Evolutionary conservation across 2,329 filamentous ascomycete genomes (phyloP).

Genomic region (Ceratocystis harringtonii): DNA sequence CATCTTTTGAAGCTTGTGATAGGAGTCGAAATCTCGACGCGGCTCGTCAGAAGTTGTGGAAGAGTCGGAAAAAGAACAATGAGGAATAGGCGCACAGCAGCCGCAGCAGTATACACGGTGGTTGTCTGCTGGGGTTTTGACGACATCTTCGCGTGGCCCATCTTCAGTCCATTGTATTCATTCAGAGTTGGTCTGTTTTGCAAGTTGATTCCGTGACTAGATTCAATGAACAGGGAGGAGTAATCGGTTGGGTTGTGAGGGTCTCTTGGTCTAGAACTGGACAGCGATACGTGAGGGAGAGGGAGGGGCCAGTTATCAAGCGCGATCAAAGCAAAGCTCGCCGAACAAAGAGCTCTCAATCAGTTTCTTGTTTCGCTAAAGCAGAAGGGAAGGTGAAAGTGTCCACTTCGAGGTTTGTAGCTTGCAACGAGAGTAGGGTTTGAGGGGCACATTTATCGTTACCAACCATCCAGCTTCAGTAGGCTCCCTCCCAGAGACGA

Average conservation of each 20-base stretch:
- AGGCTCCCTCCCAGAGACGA: neutral
- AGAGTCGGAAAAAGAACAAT: constrained; percentile 70
- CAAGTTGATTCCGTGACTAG: neutral
- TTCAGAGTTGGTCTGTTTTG: neutral
- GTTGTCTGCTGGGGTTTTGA: constrained; percentile 15
- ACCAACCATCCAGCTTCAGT: neutral
- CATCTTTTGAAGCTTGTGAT: constrained; percentile 96
- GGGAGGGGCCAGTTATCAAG: neutral
- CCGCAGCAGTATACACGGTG: constrained; percentile 56
- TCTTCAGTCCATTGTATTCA: constrained; percentile 16
- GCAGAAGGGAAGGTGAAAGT: constrained; percentile 6
- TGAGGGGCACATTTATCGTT: neutral
- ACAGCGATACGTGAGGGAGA: neutral
- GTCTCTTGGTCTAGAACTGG: neutral
- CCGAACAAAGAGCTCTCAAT: neutral
- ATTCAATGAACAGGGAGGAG: neutral
- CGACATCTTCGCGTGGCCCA: constrained; percentile 14
- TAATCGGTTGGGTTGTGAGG: neutral
- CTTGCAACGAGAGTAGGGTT: neutral
- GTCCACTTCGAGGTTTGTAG: constrained; percentile 12
- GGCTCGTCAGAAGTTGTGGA: constrained; percentile 69
- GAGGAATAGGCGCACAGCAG: constrained; percentile 62
- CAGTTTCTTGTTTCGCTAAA: neutral
- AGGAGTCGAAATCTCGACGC: constrained; percentile 92
- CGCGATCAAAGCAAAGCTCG: neutral